A percentile compares a stretch with the other conserved stretches of the same genome.
Evolutionary conservation across 805 yeast species (phyloP).

Genomic region (Saccharomycopsis fodiens): DNA sequence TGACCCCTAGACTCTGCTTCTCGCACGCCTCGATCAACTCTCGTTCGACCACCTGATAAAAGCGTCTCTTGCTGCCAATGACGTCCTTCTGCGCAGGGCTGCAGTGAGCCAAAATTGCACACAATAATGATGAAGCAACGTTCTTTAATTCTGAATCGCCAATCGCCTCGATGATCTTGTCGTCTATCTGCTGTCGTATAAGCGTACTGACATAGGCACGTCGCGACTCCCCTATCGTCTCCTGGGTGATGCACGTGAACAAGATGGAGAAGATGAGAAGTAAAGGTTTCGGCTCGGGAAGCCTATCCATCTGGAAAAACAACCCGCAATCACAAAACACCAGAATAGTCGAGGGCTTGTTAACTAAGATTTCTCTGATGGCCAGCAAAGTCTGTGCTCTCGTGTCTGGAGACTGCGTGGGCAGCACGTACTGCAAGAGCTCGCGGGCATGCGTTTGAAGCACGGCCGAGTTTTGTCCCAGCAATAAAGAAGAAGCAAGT

Average conservation of each 20-base stretch:
- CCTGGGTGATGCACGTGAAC: not conserved
- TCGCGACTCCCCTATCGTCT: not conserved
- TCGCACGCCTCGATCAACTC: not conserved
- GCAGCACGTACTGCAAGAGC: not conserved
- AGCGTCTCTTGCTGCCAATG: not conserved
- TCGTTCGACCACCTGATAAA: slow-evolving; percentile 1
- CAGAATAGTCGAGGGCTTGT: not conserved
- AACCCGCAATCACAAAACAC: not conserved
- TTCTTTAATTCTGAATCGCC: not conserved
- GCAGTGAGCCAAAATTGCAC: not conserved
- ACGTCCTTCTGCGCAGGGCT: not conserved
- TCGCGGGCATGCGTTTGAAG: not conserved
- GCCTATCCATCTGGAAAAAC: not conserved
- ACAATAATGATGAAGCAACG: not conserved
- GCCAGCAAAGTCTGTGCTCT: not conserved
- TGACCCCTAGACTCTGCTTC: no score
- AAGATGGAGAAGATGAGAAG: not conserved
- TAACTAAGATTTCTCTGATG: not conserved
- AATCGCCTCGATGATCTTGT: not conserved
- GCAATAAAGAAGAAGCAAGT: no score
- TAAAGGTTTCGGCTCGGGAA: not conserved
- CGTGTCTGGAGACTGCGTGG: not conserved
- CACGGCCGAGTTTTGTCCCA: slow-evolving; percentile 1
- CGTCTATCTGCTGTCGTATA: not conserved
- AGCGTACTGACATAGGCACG: not conserved